These are phyloP conservation scores for Metschnikowia santaceciliae DNA, from an alignment of 805 yeast genomes.

Conservation along the genomic window DNA sequence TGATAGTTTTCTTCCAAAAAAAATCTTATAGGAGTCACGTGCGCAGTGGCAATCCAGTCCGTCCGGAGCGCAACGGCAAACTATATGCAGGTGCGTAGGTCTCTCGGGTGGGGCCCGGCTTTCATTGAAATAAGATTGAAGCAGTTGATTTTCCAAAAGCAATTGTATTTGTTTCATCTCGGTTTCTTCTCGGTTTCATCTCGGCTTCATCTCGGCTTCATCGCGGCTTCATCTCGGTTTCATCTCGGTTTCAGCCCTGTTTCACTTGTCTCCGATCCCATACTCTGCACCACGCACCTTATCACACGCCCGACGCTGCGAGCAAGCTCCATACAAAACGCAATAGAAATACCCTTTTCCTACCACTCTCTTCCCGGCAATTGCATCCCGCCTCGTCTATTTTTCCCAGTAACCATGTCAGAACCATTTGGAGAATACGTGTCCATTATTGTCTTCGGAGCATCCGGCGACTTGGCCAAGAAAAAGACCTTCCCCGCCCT, in stretches of 20 bases:
- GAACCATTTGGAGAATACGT: constrained; percentile 60
- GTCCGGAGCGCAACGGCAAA: no score
- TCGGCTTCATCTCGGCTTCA: no score
- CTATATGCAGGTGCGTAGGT: no score
- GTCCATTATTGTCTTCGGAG: constrained; percentile 82
- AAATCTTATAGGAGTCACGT: no score
- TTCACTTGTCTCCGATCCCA: background rate
- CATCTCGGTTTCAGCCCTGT: background rate
- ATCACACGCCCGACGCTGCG: background rate
- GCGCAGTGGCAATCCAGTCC: no score
- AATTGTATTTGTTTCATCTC: no score
- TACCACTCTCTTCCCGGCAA: constrained; percentile 1
- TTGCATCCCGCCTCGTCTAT: background rate
- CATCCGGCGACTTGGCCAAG: constrained; percentile 92
- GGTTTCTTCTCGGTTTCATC: no score
- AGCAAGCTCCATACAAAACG: background rate
- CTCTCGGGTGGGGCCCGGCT: no score
- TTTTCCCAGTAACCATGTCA: constrained; percentile 17
- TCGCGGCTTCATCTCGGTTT: background rate
- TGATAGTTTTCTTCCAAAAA: no score
- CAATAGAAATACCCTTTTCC: background rate
- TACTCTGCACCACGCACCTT: background rate
- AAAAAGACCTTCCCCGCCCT: constrained; percentile 91
- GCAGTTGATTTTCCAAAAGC: no score
- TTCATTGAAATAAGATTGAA: no score